phyloP scores from a whole-genome alignment of 257 asterid genomes.

The Petunia secreta region DNA sequence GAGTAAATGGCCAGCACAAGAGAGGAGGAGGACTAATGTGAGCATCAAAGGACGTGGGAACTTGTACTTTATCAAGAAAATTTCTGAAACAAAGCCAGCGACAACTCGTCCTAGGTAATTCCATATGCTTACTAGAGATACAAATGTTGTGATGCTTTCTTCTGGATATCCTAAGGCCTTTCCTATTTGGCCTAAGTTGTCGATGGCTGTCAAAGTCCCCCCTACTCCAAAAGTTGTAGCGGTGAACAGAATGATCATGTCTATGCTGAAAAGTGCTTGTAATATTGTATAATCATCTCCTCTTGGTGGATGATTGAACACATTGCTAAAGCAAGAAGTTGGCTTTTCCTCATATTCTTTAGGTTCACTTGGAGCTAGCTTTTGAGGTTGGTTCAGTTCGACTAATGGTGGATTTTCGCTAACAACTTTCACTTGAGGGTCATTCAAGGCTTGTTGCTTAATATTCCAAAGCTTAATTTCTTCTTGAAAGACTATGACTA shows the following conservation, averaged over 20 bases:
- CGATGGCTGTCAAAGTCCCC: slow-evolving; percentile 54
- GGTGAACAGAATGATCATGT: slow-evolving; percentile 43
- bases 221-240: slow-evolving; percentile 54
- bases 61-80: slow-evolving; percentile 41
- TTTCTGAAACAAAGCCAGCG: slow-evolving; percentile 49
- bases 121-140: slow-evolving; percentile 60
- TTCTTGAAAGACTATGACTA: slow-evolving; percentile 43
- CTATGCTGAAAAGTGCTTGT: slow-evolving; percentile 50
- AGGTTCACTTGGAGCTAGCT: background rate
- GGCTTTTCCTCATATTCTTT: slow-evolving; percentile 7
- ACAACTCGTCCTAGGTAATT: slow-evolving; percentile 50
- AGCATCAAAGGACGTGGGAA: slow-evolving; percentile 54
- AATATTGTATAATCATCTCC: slow-evolving; percentile 50
- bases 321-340: slow-evolving; percentile 38
- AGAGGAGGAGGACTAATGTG: slow-evolving; percentile 41
- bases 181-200: slow-evolving; percentile 54
- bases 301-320: slow-evolving; percentile 48
- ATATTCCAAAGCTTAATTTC: slow-evolving; percentile 40
- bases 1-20: slow-evolving; percentile 51
- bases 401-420: slow-evolving; percentile 24
- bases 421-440: slow-evolving; percentile 22
- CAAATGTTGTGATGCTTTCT: slow-evolving; percentile 46
- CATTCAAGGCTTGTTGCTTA: slow-evolving; percentile 16
- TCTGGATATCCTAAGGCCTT: slow-evolving; percentile 43
- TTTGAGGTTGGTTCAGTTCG: background rate